A percentile compares a stretch with the other conserved stretches of the same genome.
Evolutionary conservation across 768 basidiomycete genomes (phyloP).

Genomic region (Russula sp.): DNA sequence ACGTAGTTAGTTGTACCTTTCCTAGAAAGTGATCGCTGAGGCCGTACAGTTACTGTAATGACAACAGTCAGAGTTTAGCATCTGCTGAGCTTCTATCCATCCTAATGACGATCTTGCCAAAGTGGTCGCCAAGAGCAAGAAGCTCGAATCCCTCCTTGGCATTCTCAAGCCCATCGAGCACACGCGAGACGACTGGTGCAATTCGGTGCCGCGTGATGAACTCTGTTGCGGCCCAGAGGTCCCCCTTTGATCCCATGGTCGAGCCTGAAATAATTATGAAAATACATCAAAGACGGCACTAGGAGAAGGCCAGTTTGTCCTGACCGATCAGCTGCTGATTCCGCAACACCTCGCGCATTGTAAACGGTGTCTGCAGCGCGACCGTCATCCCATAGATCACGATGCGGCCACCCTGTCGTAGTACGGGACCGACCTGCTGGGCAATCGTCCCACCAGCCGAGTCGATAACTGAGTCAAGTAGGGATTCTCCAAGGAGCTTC

Average conservation of each 20-base stretch:
- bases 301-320: constrained; percentile 14
- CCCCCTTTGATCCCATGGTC: constrained; percentile 76
- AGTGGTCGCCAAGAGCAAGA: constrained; percentile 33
- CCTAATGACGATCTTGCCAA: background rate
- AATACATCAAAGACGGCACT: background rate
- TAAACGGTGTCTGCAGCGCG: constrained; percentile 49
- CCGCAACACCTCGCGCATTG: constrained; percentile 72
- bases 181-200: constrained; percentile 60
- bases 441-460: constrained; percentile 39
- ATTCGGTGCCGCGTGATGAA: constrained; percentile 64
- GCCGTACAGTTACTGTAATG: background rate
- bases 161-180: constrained; percentile 56
- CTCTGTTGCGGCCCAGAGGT: constrained; percentile 61
- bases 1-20: background rate
- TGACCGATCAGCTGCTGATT: constrained; percentile 68
- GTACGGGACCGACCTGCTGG: constrained; percentile 28
- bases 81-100: background rate
- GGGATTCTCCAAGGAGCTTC: constrained; percentile 24
- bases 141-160: constrained; percentile 67
- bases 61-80: background rate
- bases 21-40: background rate
- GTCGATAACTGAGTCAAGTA: constrained; percentile 38
- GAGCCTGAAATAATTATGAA: constrained; percentile 42
- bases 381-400: constrained; percentile 46
- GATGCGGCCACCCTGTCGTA: constrained; percentile 33